phyloP scores from a whole-genome alignment of 1,139 yeast genomes.

The Blastobotrys persicus region DNA sequence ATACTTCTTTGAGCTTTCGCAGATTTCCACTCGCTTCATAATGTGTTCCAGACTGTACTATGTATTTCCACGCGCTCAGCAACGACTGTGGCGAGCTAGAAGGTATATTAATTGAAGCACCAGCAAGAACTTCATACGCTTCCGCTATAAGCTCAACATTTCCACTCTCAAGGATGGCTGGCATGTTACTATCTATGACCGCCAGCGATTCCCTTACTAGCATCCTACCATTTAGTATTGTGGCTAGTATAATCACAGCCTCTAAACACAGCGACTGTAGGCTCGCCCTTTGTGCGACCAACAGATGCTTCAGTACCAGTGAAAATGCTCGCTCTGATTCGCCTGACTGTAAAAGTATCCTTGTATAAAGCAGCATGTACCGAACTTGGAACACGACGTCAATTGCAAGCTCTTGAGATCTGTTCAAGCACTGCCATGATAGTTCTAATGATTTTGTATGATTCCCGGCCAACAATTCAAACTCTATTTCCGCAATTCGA shows the following conservation, averaged over 20 bases:
- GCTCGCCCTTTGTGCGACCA: constrained; percentile 26
- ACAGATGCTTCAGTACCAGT: constrained; percentile 22
- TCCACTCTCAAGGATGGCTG: constrained; percentile 29
- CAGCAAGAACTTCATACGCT: constrained; percentile 26
- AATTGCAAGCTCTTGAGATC: constrained; percentile 17
- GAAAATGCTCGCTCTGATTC: constrained; percentile 28
- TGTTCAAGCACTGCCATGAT: constrained; percentile 17
- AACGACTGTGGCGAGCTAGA: constrained; percentile 1
- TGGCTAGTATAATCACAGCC: constrained; percentile 27
- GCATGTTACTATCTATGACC: constrained; percentile 29
- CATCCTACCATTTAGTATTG: constrained; percentile 23
- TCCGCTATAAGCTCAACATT: constrained; percentile 24
- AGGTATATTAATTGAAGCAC: constrained; percentile 21
- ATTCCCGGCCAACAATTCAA: constrained; percentile 23
- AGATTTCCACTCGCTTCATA: constrained; percentile 14
- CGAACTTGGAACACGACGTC: constrained; percentile 28
- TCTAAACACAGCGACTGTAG: constrained; percentile 27
- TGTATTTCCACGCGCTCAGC: constrained; percentile 15
- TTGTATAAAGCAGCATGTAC: constrained; percentile 26
- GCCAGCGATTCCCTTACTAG: constrained; percentile 27
- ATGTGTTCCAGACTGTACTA: constrained; percentile 15
- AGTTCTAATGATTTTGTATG: constrained; percentile 19
- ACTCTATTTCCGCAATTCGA: constrained; percentile 20
- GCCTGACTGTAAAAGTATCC: constrained; percentile 23
- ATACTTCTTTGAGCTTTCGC: constrained; percentile 12